Percentiles rank a stretch among this genome's conserved stretches.
These are phyloP conservation scores for Candida oleophila DNA, from an alignment of 805 yeast species.

Conservation along the genomic window DNA sequence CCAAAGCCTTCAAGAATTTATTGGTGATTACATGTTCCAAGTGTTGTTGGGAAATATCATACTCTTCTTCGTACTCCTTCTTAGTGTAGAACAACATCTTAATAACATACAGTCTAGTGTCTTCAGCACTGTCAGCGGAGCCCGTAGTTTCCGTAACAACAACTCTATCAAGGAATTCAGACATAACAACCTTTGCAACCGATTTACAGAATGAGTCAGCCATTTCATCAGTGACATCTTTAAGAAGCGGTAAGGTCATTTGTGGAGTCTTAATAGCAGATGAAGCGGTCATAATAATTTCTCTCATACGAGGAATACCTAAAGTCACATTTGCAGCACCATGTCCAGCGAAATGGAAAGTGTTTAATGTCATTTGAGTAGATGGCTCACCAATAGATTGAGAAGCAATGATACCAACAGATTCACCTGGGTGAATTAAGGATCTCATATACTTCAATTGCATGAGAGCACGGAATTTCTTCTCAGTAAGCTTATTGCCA, in stretches of 20 bases:
- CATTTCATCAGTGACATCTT: conserved; percentile 77
- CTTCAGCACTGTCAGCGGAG: conserved; percentile 35
- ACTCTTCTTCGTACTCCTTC: conserved; percentile 79
- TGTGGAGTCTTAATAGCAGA: conserved; percentile 97
- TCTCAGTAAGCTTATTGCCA: conserved; percentile 58
- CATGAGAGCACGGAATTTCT: conserved; percentile 94
- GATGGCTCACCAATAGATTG: conserved; percentile 99
- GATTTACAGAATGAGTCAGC: conserved; percentile 94
- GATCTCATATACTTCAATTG: conserved; percentile 98
- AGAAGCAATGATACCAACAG: conserved; percentile 97
- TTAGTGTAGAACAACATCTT: conserved; percentile 72
- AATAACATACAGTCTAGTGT: conserved; percentile 72
- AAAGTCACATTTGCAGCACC: conserved; percentile 99
- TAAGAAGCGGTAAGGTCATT: conserved; percentile 86
- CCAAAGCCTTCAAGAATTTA: conserved; percentile 69
- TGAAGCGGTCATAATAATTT: conserved; percentile 98
- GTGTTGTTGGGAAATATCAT: conserved; percentile 80
- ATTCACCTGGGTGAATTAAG: conserved; percentile 91
- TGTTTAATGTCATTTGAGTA: conserved; percentile 96
- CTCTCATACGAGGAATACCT: conserved; percentile 99
- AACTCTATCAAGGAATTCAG: conserved; percentile 86
- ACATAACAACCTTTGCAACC: conserved; percentile 76
- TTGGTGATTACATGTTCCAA: conserved; percentile 67
- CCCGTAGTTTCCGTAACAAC: conserved; percentile 88
- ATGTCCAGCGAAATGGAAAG: conserved; percentile 99